phyloP scores from a whole-genome alignment of 768 basidiomycete genomes.

The Suillus subaureus region DNA sequence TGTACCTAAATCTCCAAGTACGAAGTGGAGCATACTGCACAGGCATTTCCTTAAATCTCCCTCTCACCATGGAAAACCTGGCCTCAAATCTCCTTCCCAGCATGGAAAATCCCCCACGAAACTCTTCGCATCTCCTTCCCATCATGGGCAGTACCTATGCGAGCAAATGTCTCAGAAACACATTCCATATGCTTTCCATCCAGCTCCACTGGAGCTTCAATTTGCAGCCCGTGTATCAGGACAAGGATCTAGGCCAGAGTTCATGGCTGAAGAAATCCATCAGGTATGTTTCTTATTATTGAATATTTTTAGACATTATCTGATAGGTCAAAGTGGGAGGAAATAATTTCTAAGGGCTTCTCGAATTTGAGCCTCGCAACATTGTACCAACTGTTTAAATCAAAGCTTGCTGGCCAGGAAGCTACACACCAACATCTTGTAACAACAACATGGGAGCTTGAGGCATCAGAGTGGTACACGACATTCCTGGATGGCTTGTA shows the following conservation, averaged over 20 bases:
- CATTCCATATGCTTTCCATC: background rate
- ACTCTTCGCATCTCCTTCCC: background rate
- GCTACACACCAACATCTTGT: background rate
- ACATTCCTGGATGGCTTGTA: no score
- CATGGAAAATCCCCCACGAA: background rate
- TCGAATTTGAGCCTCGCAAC: background rate
- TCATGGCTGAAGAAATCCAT: background rate
- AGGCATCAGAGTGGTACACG: no score
- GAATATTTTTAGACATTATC: background rate
- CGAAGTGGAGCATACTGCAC: background rate
- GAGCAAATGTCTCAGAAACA: background rate
- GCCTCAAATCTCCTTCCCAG: background rate
- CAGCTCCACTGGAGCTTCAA: background rate
- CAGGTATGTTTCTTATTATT: background rate
- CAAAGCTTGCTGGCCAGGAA: background rate
- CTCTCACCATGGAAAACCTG: background rate
- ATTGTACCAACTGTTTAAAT: background rate
- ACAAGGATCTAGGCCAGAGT: background rate
- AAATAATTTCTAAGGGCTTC: background rate
- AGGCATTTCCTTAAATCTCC: background rate
- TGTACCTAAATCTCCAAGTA: background rate
- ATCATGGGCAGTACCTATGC: background rate
- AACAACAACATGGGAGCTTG: background rate
- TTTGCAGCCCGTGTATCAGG: background rate
- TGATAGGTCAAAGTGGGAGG: background rate